Evolutionary conservation across 1,139 yeast species (phyloP), one percentile per base, ranked within the genome.

Genomic region (Yarrowia galli): DNA sequence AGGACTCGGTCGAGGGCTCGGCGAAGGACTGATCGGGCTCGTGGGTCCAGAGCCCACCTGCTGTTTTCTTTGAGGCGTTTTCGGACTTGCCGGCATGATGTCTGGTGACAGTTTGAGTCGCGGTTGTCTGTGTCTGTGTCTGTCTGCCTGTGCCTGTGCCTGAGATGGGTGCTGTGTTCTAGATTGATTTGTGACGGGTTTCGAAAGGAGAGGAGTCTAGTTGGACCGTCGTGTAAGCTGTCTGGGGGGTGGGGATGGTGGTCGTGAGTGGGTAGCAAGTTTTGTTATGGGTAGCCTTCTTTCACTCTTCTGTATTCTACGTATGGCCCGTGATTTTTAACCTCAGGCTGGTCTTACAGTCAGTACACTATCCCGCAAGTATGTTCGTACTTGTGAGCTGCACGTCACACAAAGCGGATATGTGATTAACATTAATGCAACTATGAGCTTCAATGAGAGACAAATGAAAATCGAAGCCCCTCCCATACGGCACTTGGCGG

Each of bases 1-100:
- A 18, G 64, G 64, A 12, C 64, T 58, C 15, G 64, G 64, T 9
- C 51, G 38, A 15, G 64, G 64, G 42, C 64, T 58, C 7, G 64
- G 42, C 22, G 42, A 43, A 3, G 64, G 64, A 10, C 64, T 58
- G 43, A 53, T 22, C 36, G 61, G 46, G 23, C 61, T 40, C 60
- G 58, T n/a, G 18, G 58, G 58, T 5, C 58, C 58, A 32, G 56
- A 49, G 25, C 40, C 40, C 28, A 8, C 18, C 8, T 5, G 10
- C n/a, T 15, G 28, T 12, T 40, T 38, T 16, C 38, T 23, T 18
- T n/a, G 36, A n/a, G 61, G 38, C 36, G 61, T 54, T 54, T 54
- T 54, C 35, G 61, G 61, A n/a, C 60, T 53, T 16, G 60, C 45
- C 45, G 45, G 35, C 60, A 53, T 53, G 25, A 45, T 53, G 58